Conservation (phyloP, 2,329 filamentous ascomycete species). For the Diaporthe vaccinii region DNA sequence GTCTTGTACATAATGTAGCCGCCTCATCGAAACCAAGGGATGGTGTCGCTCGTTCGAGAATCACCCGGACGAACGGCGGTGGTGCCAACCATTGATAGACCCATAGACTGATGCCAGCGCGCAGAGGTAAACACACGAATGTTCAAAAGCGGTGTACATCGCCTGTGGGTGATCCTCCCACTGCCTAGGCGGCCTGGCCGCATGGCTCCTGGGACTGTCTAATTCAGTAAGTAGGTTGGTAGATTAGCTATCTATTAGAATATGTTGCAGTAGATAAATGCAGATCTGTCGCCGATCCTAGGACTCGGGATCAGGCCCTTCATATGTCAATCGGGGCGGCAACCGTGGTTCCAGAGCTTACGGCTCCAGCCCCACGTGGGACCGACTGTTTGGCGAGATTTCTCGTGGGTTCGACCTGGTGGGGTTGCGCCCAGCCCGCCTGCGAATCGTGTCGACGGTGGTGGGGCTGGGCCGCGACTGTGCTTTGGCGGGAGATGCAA, state of each 20-base stretch:
- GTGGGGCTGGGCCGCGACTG: constrained; percentile 32
- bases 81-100: not conserved
- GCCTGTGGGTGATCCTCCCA: not conserved
- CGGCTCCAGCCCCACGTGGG: constrained; percentile 38
- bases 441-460: constrained; percentile 20
- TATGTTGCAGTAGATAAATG: not conserved
- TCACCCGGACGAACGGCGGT: not conserved
- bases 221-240: not conserved
- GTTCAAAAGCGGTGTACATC: not conserved
- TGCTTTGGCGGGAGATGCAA: constrained; percentile 23
- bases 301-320: constrained; percentile 6
- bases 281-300: constrained; percentile 2
- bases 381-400: constrained; percentile 40
- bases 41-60: not conserved
- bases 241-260: not conserved
- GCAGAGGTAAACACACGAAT: not conserved
- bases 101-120: not conserved
- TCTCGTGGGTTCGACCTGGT: constrained; percentile 39
- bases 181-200: not conserved
- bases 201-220: not conserved
- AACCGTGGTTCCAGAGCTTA: not conserved
- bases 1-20: not conserved
- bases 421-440: constrained; percentile 14
- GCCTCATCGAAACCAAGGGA: not conserved
- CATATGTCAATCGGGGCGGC: constrained; percentile 15